Percentiles rank a stretch among this genome's conserved stretches.
These are phyloP conservation scores for Fraxinus xanthoxyloides DNA, from an alignment of 305 asterid species.

Conservation along the genomic window DNA sequence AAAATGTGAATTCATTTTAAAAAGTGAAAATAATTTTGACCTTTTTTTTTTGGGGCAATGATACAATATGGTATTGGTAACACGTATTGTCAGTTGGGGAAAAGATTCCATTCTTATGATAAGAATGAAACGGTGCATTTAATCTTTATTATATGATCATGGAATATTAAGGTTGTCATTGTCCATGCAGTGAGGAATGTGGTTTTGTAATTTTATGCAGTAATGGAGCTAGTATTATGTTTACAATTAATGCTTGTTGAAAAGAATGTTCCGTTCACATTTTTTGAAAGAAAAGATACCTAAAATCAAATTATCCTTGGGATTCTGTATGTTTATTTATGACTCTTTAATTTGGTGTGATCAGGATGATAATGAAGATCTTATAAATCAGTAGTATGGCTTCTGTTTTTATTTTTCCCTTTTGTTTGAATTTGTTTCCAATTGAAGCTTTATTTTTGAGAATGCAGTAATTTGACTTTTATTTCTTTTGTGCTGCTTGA, in stretches of 20 bases:
- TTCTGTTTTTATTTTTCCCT: neutral
- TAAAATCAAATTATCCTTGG: neutral
- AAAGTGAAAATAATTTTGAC: neutral
- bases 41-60: neutral
- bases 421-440: neutral
- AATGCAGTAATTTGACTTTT: neutral
- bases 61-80: neutral
- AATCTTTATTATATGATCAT: neutral
- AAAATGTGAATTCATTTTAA: slow-evolving; percentile 8
- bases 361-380: neutral
- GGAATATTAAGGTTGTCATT: neutral
- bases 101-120: neutral
- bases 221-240: neutral
- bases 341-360: slow-evolving; percentile 1
- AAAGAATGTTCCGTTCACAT: neutral
- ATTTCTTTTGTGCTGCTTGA: neutral
- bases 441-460: neutral
- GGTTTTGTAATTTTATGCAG: slow-evolving; percentile 5
- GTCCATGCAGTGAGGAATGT: neutral
- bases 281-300: neutral
- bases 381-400: neutral
- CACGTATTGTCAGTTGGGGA: neutral
- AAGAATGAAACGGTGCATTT: neutral
- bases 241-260: neutral
- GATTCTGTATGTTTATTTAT: neutral